Evolutionary conservation across 768 basidiomycete genomes (phyloP), one percentile per base, ranked within the genome.

Genomic region (Terana coerulea): DNA sequence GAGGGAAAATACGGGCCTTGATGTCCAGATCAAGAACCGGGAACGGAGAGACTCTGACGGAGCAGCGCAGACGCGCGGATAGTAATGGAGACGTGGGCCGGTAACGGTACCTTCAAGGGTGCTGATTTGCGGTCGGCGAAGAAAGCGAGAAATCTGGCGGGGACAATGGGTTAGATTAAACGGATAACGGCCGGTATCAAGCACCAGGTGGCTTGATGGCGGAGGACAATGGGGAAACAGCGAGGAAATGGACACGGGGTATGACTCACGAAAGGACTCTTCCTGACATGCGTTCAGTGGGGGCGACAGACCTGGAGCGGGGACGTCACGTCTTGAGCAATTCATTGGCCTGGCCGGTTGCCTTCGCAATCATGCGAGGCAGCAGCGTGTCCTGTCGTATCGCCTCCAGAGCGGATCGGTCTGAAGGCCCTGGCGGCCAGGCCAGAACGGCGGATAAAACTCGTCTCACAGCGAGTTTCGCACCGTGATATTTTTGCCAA

Each of bases 211-310:
- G 54, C 43, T 17, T 35, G 49, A 54, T 54, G 34, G 24, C n/a
- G 39, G 12, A 24, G 50, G 50, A 56, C 55, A 56, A 56, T 56
- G 55, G 54, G 50, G 31, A 44, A 47, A 52, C 55, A 56, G 43
- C 50, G 55, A 56, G 50, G 54, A 37, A 47, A 41, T 10, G 35
- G 21, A 46, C 49, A 50, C 49, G 49, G 37, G 35, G 35, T 24
- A 26, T 39, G 47, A 49, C 49, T 37, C 47, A 37, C 35, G 14
- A 29, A 4, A 35, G 1, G 37, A 40, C 39, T 31, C 45, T 50
- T 50, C 37, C n/a, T n/a, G 30, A 50, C 49, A 31, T 40, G 39
- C 49, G 29, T 15, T 19, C 25, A 17, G 31, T 26, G 15, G 24
- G 24, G 25, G 35, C 34, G 25, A 49, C 24, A 31, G 35, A 24